Evolutionary conservation across 108 stramenopile genomes (phyloP).

Genomic region (Cyclostephanos invisitatus): DNA sequence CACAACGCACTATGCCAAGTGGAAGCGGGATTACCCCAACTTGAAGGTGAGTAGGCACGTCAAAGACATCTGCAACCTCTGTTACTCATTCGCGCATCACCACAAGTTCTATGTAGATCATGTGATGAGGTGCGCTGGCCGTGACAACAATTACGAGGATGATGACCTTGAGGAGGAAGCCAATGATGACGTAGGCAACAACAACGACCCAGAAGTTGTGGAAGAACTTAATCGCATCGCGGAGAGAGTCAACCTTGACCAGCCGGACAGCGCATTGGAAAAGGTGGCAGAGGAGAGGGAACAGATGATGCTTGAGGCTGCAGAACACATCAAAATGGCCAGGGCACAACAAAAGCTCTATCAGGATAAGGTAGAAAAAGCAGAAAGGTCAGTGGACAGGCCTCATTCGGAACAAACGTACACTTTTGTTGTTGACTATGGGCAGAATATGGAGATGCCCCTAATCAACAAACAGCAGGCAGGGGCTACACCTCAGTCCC

Average conservation of each 20-base stretch:
- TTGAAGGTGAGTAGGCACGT: too few species aligned
- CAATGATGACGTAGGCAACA: neutral
- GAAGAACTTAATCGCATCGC: too few species aligned
- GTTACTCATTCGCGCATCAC: constrained; percentile 23
- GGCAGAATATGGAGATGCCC: constrained; percentile 36
- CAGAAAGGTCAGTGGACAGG: neutral
- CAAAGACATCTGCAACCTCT: constrained; percentile 32
- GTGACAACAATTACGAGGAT: neutral
- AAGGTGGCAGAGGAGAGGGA: too few species aligned
- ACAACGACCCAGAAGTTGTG: neutral
- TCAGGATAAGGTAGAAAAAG: too few species aligned
- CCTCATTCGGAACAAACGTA: neutral
- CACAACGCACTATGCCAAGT: neutral
- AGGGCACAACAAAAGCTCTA: too few species aligned
- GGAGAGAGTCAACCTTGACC: too few species aligned
- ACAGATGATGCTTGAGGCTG: too few species aligned
- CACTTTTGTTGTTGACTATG: constrained; percentile 21
- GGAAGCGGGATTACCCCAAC: constrained; percentile 25
- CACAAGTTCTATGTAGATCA: constrained; percentile 9
- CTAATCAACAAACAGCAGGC: constrained; percentile 19
- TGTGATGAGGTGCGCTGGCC: too few species aligned
- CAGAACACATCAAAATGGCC: too few species aligned
- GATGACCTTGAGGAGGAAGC: neutral
- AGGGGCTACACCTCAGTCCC: constrained; percentile 20
- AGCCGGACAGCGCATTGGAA: too few species aligned